phyloP scores from a whole-genome alignment of 345 rosid species.

The Anacardium occidentale region DNA sequence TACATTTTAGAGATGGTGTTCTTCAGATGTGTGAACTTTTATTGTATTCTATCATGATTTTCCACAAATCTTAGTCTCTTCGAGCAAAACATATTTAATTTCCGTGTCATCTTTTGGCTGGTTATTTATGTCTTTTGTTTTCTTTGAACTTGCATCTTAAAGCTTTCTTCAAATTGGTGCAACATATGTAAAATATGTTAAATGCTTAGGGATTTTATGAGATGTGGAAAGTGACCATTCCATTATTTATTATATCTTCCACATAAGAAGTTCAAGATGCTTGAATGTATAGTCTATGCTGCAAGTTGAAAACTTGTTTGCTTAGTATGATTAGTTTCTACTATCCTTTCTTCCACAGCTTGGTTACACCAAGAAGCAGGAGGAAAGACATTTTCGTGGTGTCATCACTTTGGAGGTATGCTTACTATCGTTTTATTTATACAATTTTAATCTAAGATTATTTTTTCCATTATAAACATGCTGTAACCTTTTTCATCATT shows the following conservation, averaged over 20 bases:
- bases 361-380: conserved; percentile 91
- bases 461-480: not conserved
- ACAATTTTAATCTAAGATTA: not conserved
- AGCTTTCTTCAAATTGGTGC: not conserved
- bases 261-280: not conserved
- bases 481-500: not conserved
- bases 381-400: conserved; percentile 89
- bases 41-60: not conserved
- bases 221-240: not conserved
- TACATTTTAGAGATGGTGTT: not conserved
- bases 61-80: not conserved
- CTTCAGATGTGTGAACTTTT: not conserved
- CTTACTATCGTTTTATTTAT: not conserved
- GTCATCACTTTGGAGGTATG: conserved; percentile 80
- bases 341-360: conserved; percentile 46
- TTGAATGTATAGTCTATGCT: not conserved
- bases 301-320: not conserved
- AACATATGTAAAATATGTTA: not conserved
- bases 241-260: not conserved
- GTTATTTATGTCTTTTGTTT: too few relatives aligned
- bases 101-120: not conserved
- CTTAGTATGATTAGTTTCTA: conserved; percentile 10
- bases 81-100: not conserved
- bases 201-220: not conserved
- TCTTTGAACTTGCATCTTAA: not conserved